A percentile compares a stretch with the other conserved stretches of the same genome.
These are phyloP conservation scores for Prunus campanulata DNA, from an alignment of 306 rosid genomes.

Conservation along the genomic window DNA sequence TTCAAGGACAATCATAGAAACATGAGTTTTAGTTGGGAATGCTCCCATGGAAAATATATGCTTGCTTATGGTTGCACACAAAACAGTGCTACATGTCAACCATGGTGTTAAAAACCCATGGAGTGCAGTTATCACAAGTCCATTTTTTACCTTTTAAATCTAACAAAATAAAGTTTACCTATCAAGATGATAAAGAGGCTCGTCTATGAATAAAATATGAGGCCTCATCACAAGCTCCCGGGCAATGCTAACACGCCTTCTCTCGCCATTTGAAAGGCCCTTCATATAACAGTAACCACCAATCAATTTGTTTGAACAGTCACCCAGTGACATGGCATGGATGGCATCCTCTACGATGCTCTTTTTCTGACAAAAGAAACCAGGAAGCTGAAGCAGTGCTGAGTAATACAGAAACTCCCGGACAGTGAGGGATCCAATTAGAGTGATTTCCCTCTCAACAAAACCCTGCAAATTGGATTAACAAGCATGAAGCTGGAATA, in stretches of 20 bases:
- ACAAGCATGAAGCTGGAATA: slow-evolving; percentile 13
- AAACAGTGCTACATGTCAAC: neutral
- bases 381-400: slow-evolving; percentile 90
- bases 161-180: slow-evolving; percentile 42
- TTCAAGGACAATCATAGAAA: neutral
- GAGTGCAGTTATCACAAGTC: neutral
- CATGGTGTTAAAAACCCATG: neutral
- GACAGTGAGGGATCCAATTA: slow-evolving; percentile 95
- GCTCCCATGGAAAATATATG: neutral
- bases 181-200: slow-evolving; percentile 94
- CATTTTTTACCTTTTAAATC: neutral
- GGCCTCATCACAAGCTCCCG: slow-evolving; percentile 99
- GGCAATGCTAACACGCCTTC: slow-evolving; percentile 93
- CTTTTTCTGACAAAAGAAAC: slow-evolving; percentile 93
- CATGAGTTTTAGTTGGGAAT: neutral
- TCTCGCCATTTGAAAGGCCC: slow-evolving; percentile 93
- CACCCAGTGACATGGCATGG: slow-evolving; percentile 87
- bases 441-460: slow-evolving; percentile 84
- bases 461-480: slow-evolving; percentile 64
- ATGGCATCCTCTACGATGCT: slow-evolving; percentile 96
- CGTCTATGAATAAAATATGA: slow-evolving; percentile 82
- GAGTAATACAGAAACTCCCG: slow-evolving; percentile 92
- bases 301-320: slow-evolving; percentile 86
- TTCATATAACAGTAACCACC: slow-evolving; percentile 98
- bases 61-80: neutral